Evolutionary conservation across 2,329 filamentous ascomycete genomes (phyloP).

Genomic region (Ampelomyces quisqualis): DNA sequence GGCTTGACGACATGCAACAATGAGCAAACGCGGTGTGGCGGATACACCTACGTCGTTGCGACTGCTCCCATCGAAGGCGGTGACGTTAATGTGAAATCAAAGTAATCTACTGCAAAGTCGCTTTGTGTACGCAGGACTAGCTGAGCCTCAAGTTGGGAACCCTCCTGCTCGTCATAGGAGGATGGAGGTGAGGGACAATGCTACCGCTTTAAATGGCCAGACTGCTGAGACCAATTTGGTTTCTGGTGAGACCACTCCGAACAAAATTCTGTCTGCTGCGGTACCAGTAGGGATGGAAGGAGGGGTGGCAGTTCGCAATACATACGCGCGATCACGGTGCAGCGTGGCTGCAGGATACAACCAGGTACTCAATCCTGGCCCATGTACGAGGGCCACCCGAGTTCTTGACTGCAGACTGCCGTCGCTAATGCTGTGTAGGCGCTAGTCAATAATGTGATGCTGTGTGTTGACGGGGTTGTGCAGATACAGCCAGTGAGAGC

Average conservation of each 20-base stretch:
- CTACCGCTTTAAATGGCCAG: slow-evolving; percentile 13
- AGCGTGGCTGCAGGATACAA: not conserved
- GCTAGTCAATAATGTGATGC: slow-evolving; percentile 12
- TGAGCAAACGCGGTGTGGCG: too few relatives aligned
- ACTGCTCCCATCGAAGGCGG: too few relatives aligned
- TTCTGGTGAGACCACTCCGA: slow-evolving; percentile 2
- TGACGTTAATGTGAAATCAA: too few relatives aligned
- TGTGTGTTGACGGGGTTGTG: slow-evolving; percentile 4
- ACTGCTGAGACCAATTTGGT: slow-evolving; percentile 15
- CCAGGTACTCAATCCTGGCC: too few relatives aligned
- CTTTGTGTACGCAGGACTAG: not conserved
- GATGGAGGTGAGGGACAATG: slow-evolving; percentile 6
- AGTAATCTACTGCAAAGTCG: not conserved
- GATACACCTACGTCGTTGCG: not conserved
- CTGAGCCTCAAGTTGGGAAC: not conserved
- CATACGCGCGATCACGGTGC: slow-evolving; percentile 1
- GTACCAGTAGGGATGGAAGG: not conserved
- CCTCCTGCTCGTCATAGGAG: not conserved
- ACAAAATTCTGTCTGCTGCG: not conserved
- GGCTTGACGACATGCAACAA: not conserved
- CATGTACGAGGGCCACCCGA: too few relatives aligned
- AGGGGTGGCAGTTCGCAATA: not conserved
- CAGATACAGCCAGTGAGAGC: slow-evolving; percentile 15
- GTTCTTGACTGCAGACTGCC: slow-evolving; percentile 16
- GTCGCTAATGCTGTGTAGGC: slow-evolving; percentile 26